Evolutionary conservation across 2,329 filamentous ascomycete genomes (phyloP).

Genomic region (Dactylellina haptotyla): DNA sequence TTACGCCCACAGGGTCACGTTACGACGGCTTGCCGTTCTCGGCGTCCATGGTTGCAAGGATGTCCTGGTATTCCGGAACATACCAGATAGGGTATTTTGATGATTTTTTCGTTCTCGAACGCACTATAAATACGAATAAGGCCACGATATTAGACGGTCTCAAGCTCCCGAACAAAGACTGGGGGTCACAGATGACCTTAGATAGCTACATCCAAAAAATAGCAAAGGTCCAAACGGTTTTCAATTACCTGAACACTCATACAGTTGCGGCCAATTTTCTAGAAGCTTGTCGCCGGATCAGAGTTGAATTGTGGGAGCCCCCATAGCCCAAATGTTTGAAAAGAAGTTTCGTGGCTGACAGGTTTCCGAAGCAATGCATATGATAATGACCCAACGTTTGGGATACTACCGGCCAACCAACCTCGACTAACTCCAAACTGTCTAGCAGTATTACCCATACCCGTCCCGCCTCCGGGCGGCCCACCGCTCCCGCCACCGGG

Average conservation of each 20-base stretch:
- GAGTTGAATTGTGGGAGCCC: conserved; percentile 6
- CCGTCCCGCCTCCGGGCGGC: background rate
- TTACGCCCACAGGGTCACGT: background rate
- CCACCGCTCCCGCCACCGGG: too few species aligned
- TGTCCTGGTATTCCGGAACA: conserved; percentile 10
- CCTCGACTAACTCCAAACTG: background rate
- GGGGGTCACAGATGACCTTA: background rate
- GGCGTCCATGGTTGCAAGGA: background rate
- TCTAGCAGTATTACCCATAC: background rate
- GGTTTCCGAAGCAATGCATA: background rate
- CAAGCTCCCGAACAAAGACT: background rate
- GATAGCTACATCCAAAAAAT: conserved; percentile 10
- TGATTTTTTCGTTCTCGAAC: conserved; percentile 23
- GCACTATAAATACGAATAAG: conserved; percentile 15
- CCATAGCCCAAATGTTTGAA: background rate
- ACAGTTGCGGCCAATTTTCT: background rate
- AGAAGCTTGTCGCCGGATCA: background rate
- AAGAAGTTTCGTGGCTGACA: background rate
- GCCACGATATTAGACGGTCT: background rate
- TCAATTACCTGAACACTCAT: conserved; percentile 2
- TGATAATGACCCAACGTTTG: background rate
- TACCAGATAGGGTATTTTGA: background rate
- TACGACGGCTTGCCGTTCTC: background rate
- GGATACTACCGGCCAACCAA: background rate
- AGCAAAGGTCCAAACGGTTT: conserved; percentile 12